Evolutionary conservation across 2,329 filamentous ascomycete species (phyloP).

Genomic region (Epichloe sp.): DNA sequence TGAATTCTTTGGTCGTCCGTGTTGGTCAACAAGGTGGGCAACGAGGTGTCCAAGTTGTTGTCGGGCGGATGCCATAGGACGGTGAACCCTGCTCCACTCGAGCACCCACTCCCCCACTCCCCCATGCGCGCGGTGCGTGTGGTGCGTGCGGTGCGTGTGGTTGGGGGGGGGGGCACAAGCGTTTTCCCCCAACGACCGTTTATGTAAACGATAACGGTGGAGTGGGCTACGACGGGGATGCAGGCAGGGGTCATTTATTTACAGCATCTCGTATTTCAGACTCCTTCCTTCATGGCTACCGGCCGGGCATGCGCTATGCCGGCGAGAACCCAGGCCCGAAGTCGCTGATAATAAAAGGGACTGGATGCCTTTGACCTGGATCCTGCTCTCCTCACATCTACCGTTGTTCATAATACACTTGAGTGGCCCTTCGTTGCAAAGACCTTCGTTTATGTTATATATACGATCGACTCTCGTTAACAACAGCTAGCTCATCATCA

Average conservation of each 20-base stretch:
- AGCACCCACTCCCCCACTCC: neutral
- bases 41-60: neutral
- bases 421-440: slow-evolving; percentile 3
- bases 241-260: slow-evolving; percentile 8
- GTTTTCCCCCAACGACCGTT: neutral
- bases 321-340: neutral
- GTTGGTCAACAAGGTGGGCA: neutral
- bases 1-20: neutral
- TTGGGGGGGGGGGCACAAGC: neutral
- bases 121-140: neutral
- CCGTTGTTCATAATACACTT: neutral
- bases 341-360: neutral
- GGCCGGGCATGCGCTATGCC: neutral
- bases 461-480: slow-evolving; percentile 13
- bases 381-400: neutral
- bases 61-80: neutral
- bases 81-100: too few relatives aligned
- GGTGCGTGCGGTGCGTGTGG: too few relatives aligned
- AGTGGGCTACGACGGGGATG: slow-evolving; percentile 2
- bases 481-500: neutral
- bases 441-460: neutral
- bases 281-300: neutral
- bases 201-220: neutral
- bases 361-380: neutral
- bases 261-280: slow-evolving; percentile 9